These are phyloP conservation scores for Aspergillus floridensis DNA, from an alignment of 2,329 filamentous ascomycete species.

Conservation along the genomic window DNA sequence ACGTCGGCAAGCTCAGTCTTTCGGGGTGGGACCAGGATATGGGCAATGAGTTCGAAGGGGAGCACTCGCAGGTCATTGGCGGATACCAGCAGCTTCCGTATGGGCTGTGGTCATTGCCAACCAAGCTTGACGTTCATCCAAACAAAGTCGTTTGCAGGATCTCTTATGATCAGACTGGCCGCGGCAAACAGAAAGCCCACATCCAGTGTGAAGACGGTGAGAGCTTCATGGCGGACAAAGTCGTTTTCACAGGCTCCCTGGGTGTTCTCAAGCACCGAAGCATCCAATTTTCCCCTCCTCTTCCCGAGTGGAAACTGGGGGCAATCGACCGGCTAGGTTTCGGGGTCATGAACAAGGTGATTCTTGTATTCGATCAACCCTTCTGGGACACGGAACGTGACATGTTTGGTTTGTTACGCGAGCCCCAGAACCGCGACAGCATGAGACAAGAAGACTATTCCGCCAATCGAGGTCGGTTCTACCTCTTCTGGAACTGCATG, in stretches of 20 bases:
- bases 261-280: conserved; percentile 81
- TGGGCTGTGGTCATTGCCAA: conserved; percentile 75
- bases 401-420: conserved; percentile 88
- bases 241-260: conserved; percentile 87
- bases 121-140: conserved; percentile 72
- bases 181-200: conserved; percentile 50
- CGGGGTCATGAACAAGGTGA: conserved; percentile 91
- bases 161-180: conserved; percentile 54
- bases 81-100: conserved; percentile 93
- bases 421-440: conserved; percentile 67
- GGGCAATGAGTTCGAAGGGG: conserved; percentile 94
- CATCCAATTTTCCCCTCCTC: conserved; percentile 80
- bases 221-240: conserved; percentile 75
- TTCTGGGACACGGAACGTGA: conserved; percentile 91
- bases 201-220: conserved; percentile 77
- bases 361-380: conserved; percentile 80
- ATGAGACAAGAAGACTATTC: conserved; percentile 77
- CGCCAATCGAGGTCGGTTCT: conserved; percentile 80
- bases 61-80: conserved; percentile 88
- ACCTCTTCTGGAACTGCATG: conserved; percentile 95
- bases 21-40: conserved; percentile 95
- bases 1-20: conserved; percentile 81
- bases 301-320: conserved; percentile 82
- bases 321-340: conserved; percentile 84
- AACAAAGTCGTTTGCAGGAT: conserved; percentile 71